Percentiles rank a stretch among this genome's conserved stretches.
Evolutionary conservation across 352 stramenopile species (phyloP).

Genomic region (Pythium scleroteichum): DNA sequence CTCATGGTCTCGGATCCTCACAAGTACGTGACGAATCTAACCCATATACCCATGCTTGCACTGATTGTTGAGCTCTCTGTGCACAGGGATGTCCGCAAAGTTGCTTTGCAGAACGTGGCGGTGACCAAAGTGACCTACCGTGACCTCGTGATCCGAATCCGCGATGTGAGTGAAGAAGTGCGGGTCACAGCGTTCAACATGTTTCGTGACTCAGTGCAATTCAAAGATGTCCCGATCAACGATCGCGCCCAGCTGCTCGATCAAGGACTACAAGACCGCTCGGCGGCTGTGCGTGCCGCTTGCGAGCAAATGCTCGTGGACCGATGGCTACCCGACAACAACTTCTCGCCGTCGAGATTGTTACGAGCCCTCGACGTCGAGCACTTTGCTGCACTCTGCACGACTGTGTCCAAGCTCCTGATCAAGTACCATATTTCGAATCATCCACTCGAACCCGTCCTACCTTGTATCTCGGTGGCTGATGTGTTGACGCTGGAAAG

Average conservation of each 20-base stretch:
- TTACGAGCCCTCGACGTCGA: slow-evolving; percentile 67
- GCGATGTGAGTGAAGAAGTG: slow-evolving; percentile 70
- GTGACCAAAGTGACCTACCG: slow-evolving; percentile 44
- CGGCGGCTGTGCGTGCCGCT: slow-evolving; percentile 41
- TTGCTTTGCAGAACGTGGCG: slow-evolving; percentile 52
- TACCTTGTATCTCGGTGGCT: slow-evolving; percentile 9
- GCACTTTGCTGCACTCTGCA: slow-evolving; percentile 51
- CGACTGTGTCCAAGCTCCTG: slow-evolving; percentile 50
- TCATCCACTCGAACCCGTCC: slow-evolving; percentile 15
- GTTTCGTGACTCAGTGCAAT: slow-evolving; percentile 41
- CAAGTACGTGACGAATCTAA: slow-evolving; percentile 44
- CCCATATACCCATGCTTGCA: neutral
- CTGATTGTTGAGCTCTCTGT: neutral
- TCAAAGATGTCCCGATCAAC: slow-evolving; percentile 61
- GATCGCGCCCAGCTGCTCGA: slow-evolving; percentile 74
- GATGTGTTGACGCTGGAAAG: slow-evolving; percentile 19
- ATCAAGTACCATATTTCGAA: slow-evolving; percentile 36
- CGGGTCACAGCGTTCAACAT: slow-evolving; percentile 59
- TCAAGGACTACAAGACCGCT: slow-evolving; percentile 73
- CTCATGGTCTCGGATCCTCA: slow-evolving; percentile 70
- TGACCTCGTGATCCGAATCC: slow-evolving; percentile 74
- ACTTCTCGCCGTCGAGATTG: slow-evolving; percentile 51
- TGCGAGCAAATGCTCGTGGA: slow-evolving; percentile 76
- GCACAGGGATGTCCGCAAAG: slow-evolving; percentile 71
- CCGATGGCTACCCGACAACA: slow-evolving; percentile 62